Base-by-base conservation (phyloP, 2,329 filamentous ascomycete species). In the Fusarium hainanense region DNA sequence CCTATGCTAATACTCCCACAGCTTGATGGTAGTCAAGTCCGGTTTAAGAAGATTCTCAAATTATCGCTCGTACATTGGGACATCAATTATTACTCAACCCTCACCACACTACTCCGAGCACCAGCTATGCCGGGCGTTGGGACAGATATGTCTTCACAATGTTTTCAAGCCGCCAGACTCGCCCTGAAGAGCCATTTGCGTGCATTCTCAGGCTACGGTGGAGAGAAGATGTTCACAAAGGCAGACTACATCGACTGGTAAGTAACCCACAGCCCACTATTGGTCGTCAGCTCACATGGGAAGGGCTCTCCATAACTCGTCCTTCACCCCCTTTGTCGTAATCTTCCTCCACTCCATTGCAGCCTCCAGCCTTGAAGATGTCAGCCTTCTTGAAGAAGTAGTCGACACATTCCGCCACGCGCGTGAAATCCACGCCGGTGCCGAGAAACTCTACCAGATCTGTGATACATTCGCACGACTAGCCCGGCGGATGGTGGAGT, bases 301-400 rank as follows among this genome's bases (percentile, higher is more conserved):
- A 13, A 72, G 70, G 70, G 63, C 66, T 16, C 66, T 72, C n/a
- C 70, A 72, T 37, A 68, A 72, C 13, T 62, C 69, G 0, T 72
- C 70, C 6, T 72, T 72, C 25, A 70, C 57, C 1, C 69, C 69
- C 5, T 72, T 72, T 2, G 52, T 72, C n/a, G 70, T 72, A 4
- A 69, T 66, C 2, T 72, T 72, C 13, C 54, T 72, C 2, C 63
- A 72, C 23, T 57, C 70, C 1, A 63, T 72, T 7, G 57, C 69
- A 12, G 54, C 63, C 5, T 62, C 55, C 4, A 70, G 51, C 9
- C 32, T 56, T 7, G 62, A 56, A 23, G 63, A 66, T 4, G 62
- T 67, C 3, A 25, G 47, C 0, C 44, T 67, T 23, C 63, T 72
- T 1, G 55, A 70, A 7, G 49, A 72, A 32, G 69, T 72, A 2